Base-by-base conservation (phyloP, 495 filamentous ascomycete genomes). In the Pyronema domesticum region DNA sequence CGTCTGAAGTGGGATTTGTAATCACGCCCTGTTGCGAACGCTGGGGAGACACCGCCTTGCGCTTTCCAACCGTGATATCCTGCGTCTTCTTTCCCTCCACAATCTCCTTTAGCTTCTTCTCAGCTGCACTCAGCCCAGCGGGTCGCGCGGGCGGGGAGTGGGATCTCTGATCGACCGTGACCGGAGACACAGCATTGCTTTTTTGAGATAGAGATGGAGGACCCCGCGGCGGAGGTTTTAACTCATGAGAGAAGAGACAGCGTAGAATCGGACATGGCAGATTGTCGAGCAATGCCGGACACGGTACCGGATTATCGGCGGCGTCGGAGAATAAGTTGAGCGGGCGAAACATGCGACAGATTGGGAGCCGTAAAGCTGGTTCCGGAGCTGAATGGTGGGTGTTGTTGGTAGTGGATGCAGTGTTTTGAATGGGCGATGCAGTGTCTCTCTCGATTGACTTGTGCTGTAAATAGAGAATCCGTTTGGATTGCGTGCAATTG, bases 181-280 rank as follows among this genome's bases (percentile, higher is more conserved):
- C 48, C 18, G 52, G 10, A n/a, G 52, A 7, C 18, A 13, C 23
- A 51, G 17, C 13, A 30, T 10, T 17, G 37, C 3, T 14, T 17
- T 34, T 49, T 37, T 55, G 18, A 6, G 46, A 11, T 11, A 48
- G 37, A 35, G 50, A n/a, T 14, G 51, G 37, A 15, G 58, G 39
- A 15, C 23, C 51, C 40, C 30, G n/a, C 51, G 54, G 43, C 0
- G 46, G 37, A 47, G 40, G 35, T 42, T 43, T 10, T 8, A 57
- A 34, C 33, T 68, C 63, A 61, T 83, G 80, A 7, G 69, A 72
- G 65, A 82, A 83, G 11, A 82, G 70, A 67, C 80, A 83, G 50
- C 68, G 72, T n/a, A 74, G 62, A 7, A 82, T 66, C 15, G 62
- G 57, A 62, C 80, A 83, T 36, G 39, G 52, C 30, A 35, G 14